Evolutionary conservation across 257 asterid genomes (phyloP).

Genomic region (Solanum etuberosum): DNA sequence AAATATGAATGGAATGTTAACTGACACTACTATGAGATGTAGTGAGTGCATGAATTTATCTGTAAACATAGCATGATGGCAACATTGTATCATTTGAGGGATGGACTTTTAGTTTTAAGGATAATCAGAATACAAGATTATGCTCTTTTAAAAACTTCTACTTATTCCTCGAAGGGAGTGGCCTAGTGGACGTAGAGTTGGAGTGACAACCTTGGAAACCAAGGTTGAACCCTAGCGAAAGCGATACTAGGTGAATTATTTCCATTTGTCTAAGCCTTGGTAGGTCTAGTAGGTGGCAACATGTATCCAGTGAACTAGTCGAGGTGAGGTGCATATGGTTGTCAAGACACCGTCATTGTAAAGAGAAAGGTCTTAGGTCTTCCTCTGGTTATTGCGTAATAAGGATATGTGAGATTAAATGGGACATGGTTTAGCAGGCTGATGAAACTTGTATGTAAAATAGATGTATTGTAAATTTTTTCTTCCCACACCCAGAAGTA

Average conservation of each 20-base stretch:
- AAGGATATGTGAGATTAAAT: not conserved
- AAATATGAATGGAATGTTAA: not conserved
- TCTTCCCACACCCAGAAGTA: not conserved
- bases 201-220: not conserved
- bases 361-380: not conserved
- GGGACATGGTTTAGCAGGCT: not conserved
- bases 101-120: not conserved
- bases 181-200: not conserved
- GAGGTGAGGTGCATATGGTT: not conserved
- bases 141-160: not conserved
- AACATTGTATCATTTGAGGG: not conserved
- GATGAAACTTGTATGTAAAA: not conserved
- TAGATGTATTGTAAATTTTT: not conserved
- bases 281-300: not conserved
- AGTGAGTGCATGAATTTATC: not conserved
- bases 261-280: not conserved
- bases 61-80: not conserved
- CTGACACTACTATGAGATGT: not conserved
- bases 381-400: not conserved
- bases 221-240: not conserved
- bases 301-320: not conserved
- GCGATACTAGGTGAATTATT: not conserved
- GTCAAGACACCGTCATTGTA: not conserved
- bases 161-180: not conserved
- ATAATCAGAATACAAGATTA: not conserved